Percentiles rank a stretch among this genome's conserved stretches.
Evolutionary conservation across 192 early-diverging fungal species (phyloP).

Genomic region (Helicostylum pulchrum): DNA sequence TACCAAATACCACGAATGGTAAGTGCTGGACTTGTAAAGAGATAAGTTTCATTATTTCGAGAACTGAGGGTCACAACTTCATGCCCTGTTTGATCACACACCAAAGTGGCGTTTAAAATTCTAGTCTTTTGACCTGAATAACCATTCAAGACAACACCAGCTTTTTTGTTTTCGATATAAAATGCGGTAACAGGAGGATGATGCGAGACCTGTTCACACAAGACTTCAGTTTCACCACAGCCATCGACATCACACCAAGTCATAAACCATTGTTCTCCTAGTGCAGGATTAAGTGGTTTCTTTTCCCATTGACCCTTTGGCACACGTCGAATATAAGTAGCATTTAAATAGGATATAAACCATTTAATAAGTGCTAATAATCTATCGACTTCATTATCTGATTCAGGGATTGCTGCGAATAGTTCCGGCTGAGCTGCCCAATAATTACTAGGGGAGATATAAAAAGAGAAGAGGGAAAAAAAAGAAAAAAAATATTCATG

Average conservation of each 20-base stretch:
- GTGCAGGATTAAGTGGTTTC: slow-evolving; percentile 44
- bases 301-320: slow-evolving; percentile 71
- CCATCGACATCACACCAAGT: slow-evolving; percentile 48
- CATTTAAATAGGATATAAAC: slow-evolving; percentile 76
- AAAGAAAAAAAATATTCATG: not conserved
- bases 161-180: slow-evolving; percentile 50
- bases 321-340: slow-evolving; percentile 63
- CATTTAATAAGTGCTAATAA: slow-evolving; percentile 64
- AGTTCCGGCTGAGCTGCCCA: slow-evolving; percentile 56
- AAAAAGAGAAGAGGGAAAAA: not conserved
- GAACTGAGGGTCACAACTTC: slow-evolving; percentile 49
- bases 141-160: slow-evolving; percentile 16
- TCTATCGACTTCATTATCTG: slow-evolving; percentile 51
- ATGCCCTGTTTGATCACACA: slow-evolving; percentile 68
- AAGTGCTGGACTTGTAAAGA: slow-evolving; percentile 65
- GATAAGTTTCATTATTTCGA: slow-evolving; percentile 51
- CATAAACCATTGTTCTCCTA: slow-evolving; percentile 47
- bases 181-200: slow-evolving; percentile 41
- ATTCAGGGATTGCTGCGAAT: slow-evolving; percentile 60
- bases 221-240: slow-evolving; percentile 40
- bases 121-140: slow-evolving; percentile 44
- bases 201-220: slow-evolving; percentile 47
- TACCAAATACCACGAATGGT: slow-evolving; percentile 68
- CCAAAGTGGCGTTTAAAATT: slow-evolving; percentile 65
- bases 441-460: slow-evolving; percentile 38